Conservation (phyloP, 1,139 yeast genomes). For the Candida dubliniensis region DNA sequence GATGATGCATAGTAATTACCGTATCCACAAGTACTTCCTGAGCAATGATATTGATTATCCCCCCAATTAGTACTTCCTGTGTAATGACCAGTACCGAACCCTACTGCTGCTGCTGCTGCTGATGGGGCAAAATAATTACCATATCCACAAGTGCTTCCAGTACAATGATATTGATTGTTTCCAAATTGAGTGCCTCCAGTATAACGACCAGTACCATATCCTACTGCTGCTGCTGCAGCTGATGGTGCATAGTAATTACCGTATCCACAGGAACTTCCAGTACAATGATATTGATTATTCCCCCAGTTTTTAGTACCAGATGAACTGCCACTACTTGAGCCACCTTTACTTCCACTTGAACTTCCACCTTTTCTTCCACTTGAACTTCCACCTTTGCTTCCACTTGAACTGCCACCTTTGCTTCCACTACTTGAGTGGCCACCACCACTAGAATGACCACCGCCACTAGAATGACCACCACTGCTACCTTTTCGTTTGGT, state of each 20-base stretch:
- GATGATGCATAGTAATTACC: constrained; percentile 15
- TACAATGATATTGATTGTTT: constrained; percentile 8
- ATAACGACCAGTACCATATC: constrained; percentile 14
- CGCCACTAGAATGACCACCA: not conserved
- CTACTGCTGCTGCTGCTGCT: constrained; percentile 14
- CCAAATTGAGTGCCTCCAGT: not conserved
- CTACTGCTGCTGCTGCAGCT: constrained; percentile 13
- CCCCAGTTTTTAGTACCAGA: not conserved
- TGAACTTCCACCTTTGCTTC: not conserved
- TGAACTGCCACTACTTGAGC: not conserved
- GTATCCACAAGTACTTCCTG: constrained; percentile 11
- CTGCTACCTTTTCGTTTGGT: constrained; percentile 2
- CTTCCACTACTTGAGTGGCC: not conserved
- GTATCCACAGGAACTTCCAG: constrained; percentile 9
- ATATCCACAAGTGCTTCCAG: constrained; percentile 11
- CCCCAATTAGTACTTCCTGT: not conserved
- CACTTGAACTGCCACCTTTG: not conserved
- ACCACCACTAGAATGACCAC: constrained; percentile 1
- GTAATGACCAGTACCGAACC: constrained; percentile 14
- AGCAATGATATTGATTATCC: constrained; percentile 7
- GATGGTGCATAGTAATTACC: constrained; percentile 13
- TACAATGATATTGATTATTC: constrained; percentile 5
- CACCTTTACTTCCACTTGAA: not conserved
- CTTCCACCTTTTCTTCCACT: not conserved
- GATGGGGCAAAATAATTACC: constrained; percentile 15